Evolutionary conservation across 2,329 filamentous ascomycete species (phyloP).

Genomic region (Aspergillus ustus): DNA sequence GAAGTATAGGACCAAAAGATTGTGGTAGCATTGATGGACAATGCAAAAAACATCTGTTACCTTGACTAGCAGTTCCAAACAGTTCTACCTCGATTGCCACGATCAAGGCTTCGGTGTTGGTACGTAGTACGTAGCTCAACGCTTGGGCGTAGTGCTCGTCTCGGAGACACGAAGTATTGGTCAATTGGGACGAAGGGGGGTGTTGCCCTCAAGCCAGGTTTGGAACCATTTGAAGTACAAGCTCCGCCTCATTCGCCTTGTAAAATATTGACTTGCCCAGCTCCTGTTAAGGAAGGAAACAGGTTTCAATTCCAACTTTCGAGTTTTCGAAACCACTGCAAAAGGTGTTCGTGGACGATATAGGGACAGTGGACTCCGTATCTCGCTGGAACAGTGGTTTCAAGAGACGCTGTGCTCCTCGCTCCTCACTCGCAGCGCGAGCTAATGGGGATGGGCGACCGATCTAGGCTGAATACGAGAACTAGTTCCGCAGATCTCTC

Average conservation of each 20-base stretch:
- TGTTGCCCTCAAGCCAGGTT: background rate
- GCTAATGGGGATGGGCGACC: background rate
- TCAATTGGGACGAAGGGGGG: background rate
- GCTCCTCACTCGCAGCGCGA: background rate
- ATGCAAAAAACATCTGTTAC: background rate
- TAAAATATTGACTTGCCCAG: background rate
- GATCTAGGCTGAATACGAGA: conserved; percentile 8
- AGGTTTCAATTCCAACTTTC: background rate
- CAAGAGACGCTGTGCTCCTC: background rate
- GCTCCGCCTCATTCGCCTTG: background rate
- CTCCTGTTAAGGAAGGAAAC: background rate
- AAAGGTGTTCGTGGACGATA: background rate
- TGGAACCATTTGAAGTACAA: background rate
- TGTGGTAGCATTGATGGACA: background rate
- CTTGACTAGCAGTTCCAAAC: background rate
- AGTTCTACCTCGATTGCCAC: background rate
- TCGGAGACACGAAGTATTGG: no score
- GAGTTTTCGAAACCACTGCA: background rate
- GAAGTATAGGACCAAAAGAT: background rate
- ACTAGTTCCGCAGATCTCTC: conserved; percentile 26
- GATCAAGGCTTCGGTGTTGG: background rate
- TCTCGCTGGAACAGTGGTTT: background rate
- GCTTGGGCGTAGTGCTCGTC: background rate
- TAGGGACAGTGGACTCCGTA: background rate
- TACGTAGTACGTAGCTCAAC: background rate